Evolutionary conservation across 441 rosid genomes (phyloP).

Genomic region (Croton setiger): DNA sequence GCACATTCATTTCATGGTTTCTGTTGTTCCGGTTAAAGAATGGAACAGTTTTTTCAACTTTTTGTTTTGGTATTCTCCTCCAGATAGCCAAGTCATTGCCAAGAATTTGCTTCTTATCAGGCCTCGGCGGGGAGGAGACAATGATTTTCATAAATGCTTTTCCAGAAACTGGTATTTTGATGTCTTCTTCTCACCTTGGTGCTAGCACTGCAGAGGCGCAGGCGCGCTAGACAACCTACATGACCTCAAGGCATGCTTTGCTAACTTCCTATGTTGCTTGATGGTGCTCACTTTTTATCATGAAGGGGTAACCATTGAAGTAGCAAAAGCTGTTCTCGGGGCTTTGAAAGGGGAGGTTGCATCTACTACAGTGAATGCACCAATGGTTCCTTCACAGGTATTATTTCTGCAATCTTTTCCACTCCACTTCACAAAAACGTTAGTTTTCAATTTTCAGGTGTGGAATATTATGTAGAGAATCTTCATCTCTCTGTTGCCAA

Average conservation of each 20-base stretch:
- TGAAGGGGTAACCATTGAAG: conserved; percentile 95
- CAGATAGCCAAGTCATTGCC: conserved; percentile 63
- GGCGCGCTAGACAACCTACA: conserved; percentile 32
- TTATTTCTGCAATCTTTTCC: conserved; percentile 53
- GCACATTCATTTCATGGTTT: neutral
- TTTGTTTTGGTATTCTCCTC: neutral
- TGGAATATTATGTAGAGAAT: neutral
- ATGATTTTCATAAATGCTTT: too few relatives aligned
- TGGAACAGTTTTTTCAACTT: neutral
- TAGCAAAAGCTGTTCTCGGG: conserved; percentile 94
- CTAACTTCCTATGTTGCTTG: neutral
- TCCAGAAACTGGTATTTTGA: too few relatives aligned
- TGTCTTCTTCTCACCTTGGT: conserved; percentile 97
- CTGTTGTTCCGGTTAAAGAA: neutral
- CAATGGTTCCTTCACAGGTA: conserved; percentile 92
- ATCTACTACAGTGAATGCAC: conserved; percentile 94
- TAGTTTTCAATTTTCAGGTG: neutral
- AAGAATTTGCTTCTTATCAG: too few relatives aligned
- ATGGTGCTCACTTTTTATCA: conserved; percentile 23
- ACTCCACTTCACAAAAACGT: conserved; percentile 44
- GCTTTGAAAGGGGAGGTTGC: conserved; percentile 93
- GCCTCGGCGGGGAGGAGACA: too few relatives aligned
- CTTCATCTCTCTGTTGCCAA: conserved; percentile 35
- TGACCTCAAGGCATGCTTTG: neutral
- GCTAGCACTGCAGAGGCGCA: conserved; percentile 95